These are phyloP conservation scores for Lasiosphaeria ovina DNA, from an alignment of 495 filamentous ascomycete genomes.

Conservation along the genomic window DNA sequence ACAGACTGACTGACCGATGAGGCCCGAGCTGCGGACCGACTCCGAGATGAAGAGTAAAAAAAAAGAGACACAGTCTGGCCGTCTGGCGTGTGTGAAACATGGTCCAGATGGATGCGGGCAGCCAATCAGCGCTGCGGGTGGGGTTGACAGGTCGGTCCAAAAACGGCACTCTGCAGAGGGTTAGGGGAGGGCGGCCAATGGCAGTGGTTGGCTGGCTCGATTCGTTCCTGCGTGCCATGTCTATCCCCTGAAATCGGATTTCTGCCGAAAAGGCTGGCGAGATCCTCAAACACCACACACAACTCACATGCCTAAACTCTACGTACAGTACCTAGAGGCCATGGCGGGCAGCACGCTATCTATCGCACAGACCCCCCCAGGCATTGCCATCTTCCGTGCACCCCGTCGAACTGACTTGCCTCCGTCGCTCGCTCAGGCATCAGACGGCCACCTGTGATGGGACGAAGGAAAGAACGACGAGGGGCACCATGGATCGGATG, in stretches of 20 bases:
- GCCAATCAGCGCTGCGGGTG: constrained; percentile 2
- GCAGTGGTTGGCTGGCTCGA: too few species aligned
- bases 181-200: not conserved
- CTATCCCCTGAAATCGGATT: not conserved
- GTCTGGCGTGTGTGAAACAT: not conserved
- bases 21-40: constrained; percentile 8
- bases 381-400: constrained; percentile 22
- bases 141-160: not conserved
- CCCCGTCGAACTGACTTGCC: constrained; percentile 10
- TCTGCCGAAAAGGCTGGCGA: constrained; percentile 17
- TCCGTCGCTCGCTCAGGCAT: not conserved
- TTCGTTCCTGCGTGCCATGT: not conserved
- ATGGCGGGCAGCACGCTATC: not conserved
- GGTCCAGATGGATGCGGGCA: not conserved
- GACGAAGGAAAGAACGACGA: not conserved
- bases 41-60: too few species aligned
- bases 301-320: not conserved
- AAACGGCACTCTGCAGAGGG: not conserved
- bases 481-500: too few species aligned
- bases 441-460: not conserved
- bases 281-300: constrained; percentile 17
- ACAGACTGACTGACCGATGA: constrained; percentile 4
- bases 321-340: not conserved
- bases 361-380: constrained; percentile 19
- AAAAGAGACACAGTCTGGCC: too few species aligned